These are phyloP conservation scores for Xylariaceae sp. DNA, from an alignment of 2,329 filamentous ascomycete species.

Conservation along the genomic window DNA sequence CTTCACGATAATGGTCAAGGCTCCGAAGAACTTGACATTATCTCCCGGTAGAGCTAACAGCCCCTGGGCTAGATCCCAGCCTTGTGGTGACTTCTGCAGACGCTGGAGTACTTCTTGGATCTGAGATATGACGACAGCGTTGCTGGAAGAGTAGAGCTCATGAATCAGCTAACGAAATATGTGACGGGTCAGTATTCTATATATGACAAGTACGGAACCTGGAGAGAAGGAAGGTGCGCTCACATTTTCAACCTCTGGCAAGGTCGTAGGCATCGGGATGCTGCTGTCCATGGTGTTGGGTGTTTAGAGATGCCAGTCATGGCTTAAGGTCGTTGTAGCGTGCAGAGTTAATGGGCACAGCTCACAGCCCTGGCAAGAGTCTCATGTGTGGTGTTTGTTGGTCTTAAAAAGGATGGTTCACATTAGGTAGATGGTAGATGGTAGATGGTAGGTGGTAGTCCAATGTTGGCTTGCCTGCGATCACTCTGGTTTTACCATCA, in stretches of 20 bases:
- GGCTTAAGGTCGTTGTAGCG: constrained; percentile 10
- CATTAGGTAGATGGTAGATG: not conserved
- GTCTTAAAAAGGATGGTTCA: not conserved
- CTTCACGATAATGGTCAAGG: constrained; percentile 89
- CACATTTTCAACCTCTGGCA: constrained; percentile 29
- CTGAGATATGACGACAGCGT: constrained; percentile 45
- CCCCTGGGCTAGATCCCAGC: constrained; percentile 81
- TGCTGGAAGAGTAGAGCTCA: constrained; percentile 52
- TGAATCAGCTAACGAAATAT: constrained; percentile 42
- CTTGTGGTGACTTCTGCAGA: constrained; percentile 74
- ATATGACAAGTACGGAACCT: not conserved
- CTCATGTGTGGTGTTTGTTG: no score
- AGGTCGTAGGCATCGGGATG: constrained; percentile 23
- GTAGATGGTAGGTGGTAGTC: no score
- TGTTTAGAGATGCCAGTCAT: constrained; percentile 24
- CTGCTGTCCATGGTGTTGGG: constrained; percentile 24
- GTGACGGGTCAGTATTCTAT: not conserved
- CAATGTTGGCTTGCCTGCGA: no score
- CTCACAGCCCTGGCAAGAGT: no score
- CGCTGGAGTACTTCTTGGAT: constrained; percentile 73
- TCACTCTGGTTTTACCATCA: no score
- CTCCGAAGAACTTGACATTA: constrained; percentile 87
- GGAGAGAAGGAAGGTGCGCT: constrained; percentile 7
- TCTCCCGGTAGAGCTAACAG: constrained; percentile 67
- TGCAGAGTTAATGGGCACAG: constrained; percentile 3